Conservation (phyloP, 176 grass and related monocot genomes). For the Pontederia paniculata region DNA sequence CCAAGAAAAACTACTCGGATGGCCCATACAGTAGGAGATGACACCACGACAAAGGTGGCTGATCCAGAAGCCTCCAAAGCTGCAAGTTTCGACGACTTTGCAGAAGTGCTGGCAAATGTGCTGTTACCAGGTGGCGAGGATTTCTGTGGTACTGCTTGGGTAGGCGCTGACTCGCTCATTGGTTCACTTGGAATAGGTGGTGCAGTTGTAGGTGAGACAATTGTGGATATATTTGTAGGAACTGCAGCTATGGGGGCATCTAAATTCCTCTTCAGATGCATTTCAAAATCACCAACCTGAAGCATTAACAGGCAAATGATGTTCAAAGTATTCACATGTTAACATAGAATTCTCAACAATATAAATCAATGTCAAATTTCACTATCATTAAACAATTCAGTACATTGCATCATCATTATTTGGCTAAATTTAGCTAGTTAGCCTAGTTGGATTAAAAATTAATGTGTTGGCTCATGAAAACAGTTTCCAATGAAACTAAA, state of each 20-base stretch:
- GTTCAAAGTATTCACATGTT: no score
- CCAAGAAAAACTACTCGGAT: background rate
- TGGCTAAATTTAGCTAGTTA: no score
- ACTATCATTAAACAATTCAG: no score
- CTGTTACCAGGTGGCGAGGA: conserved; percentile 13
- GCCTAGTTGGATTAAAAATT: no score
- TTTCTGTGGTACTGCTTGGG: background rate
- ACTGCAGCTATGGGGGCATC: conserved; percentile 1
- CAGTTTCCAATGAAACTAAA: no score
- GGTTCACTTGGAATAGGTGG: conserved; percentile 22
- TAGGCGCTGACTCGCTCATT: conserved; percentile 7
- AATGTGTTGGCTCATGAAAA: no score
- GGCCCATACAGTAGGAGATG: conserved; percentile 31
- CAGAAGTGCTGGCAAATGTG: conserved; percentile 24
- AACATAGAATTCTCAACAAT: no score
- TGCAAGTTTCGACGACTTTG: conserved; percentile 22
- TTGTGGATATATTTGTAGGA: conserved; percentile 12
- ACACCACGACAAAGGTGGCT: conserved; percentile 23
- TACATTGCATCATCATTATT: no score
- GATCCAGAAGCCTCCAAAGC: conserved; percentile 18
- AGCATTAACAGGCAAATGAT: background rate
- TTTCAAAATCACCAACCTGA: conserved; percentile 36
- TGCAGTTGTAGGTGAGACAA: conserved; percentile 17
- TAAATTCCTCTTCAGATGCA: conserved; percentile 35
- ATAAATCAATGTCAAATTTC: no score